Evolutionary conservation across 1,139 yeast genomes (phyloP), one percentile per base, ranked within the genome.

Genomic region (Hansenula lynferdii): DNA sequence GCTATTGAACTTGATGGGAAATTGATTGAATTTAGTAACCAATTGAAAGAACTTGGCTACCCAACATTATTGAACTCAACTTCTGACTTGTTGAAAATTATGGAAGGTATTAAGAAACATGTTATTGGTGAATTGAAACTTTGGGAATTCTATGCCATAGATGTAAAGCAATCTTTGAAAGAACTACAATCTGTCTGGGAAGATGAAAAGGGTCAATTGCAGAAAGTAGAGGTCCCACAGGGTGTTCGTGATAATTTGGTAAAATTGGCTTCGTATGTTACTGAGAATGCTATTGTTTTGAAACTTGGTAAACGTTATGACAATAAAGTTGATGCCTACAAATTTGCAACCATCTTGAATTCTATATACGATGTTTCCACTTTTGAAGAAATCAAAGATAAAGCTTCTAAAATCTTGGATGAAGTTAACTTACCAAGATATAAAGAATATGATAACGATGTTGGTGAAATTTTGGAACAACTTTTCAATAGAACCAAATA

Each of bases 101-200:
- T 84, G 65, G 78, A 74, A 18, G 95, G 87, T 10, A 66, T 90
- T 36, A 72, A 75, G 42, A 61, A 67, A 8, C 80, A 85, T 49
- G 96, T 89, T 1, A 53, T 87, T 33, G 79, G 73, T 20, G 69
- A 72, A 9, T 62, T 87, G 40, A 72, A 80, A 43, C 69, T 92
- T 38, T 92, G 98, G 98, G 89, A 92, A 59, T 92, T 65, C 59
- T 92, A 89, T 54, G 90, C 83, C 10, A 70, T 89, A 34, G 73
- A 86, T 57, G 77, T 74, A 32, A 48, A 54, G 11, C 54, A 49
- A 3, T 64, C 68, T 39, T 52, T 72, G 28, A 42, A 47, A 10
- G 42, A 51, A 11, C 34, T 61, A 12, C 43, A 53, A 40, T 28
- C 39, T 25, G 39, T 43, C 27, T 58, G 61, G 59, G 42, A 37